These are phyloP conservation scores for Mrakia blollopis DNA, from an alignment of 768 basidiomycete genomes.

Conservation along the genomic window DNA sequence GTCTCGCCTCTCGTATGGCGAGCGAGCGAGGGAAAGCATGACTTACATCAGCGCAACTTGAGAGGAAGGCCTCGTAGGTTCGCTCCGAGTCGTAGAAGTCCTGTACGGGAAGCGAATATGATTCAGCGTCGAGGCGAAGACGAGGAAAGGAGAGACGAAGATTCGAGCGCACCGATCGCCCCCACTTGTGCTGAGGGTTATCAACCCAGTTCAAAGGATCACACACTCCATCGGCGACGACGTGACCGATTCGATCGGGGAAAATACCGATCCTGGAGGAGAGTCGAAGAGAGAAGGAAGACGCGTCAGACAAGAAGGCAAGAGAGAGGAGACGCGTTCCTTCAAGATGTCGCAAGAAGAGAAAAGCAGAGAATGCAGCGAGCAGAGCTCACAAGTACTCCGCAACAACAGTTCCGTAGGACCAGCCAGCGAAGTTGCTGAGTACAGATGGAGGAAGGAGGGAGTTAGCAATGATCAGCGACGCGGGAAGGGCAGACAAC, in stretches of 20 bases:
- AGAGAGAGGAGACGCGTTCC: not conserved
- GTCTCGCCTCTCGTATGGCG: too few relatives aligned
- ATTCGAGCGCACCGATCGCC: slow-evolving; percentile 5
- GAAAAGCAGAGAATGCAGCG: too few relatives aligned
- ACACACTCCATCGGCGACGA: slow-evolving; percentile 26
- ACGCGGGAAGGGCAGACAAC: not conserved
- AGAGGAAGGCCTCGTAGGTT: slow-evolving; percentile 22
- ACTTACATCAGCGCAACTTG: slow-evolving; percentile 15
- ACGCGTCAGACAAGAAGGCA: not conserved
- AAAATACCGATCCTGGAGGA: slow-evolving; percentile 14
- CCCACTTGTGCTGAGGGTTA: slow-evolving; percentile 25
- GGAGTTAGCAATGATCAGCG: not conserved
- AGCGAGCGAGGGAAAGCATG: not conserved
- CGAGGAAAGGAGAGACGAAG: too few relatives aligned
- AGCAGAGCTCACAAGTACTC: slow-evolving; percentile 11
- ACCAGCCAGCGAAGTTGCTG: slow-evolving; percentile 27
- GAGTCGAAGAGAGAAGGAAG: not conserved
- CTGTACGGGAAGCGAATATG: not conserved
- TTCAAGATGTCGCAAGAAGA: too few relatives aligned
- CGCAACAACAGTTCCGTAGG: slow-evolving; percentile 26
- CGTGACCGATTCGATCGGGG: slow-evolving; percentile 16
- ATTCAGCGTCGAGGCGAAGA: not conserved
- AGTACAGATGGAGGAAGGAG: not conserved
- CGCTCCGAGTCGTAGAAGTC: slow-evolving; percentile 25
- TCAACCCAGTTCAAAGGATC: slow-evolving; percentile 27